Evolutionary conservation across 2,329 filamentous ascomycete genomes (phyloP), one percentile per base, ranked within the genome.

Genomic region (Aspergillus thermomutatus): DNA sequence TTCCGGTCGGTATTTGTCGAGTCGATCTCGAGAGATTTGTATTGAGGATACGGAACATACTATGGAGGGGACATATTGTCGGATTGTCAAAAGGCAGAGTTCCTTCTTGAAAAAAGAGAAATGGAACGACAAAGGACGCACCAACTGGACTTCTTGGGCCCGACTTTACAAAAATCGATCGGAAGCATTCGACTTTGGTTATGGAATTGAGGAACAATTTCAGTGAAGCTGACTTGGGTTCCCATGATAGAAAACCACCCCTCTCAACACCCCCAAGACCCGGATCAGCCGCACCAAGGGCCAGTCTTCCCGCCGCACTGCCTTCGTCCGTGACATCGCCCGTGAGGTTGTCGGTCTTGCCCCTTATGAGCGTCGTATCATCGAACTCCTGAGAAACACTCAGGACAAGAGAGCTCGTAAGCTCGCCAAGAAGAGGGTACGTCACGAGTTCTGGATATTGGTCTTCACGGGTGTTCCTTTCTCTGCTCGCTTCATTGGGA

Each of bases 401-500:
- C 95, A 96, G 85, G 94, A 99, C 83, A 97, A 97, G 91, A 91
- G 93, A 82, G 93, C 93, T 75, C 87, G 93, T 73, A 97, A 97
- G 89, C 90, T 97, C 76, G 93, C 93, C 75, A 97, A 97, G 92
- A 97, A 96, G 90, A 88, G 93, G 81, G 90, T 93, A 86, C 70
- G 89, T 86, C 59, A 55, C 54, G 11, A 28, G n/a, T 48, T 26
- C 37, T 56, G 28, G 55, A 52, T 34, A 31, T 19, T 14, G 25
- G 52, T 50, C 45, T 41, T n/a, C 21, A 40, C 31, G 23, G 17
- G 37, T 45, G 50, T 49, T 53, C 23, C 8, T n/a, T 27, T 41
- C 23, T 49, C 52, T 37, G 52, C 31, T 53, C 28, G 45, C 27
- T 55, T 21, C 19, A 5, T 37, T 55, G 52, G 37, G 46, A 11